Evolutionary conservation across 176 grass and related monocot species (phyloP).

Genomic region (Oryza australiensis): DNA sequence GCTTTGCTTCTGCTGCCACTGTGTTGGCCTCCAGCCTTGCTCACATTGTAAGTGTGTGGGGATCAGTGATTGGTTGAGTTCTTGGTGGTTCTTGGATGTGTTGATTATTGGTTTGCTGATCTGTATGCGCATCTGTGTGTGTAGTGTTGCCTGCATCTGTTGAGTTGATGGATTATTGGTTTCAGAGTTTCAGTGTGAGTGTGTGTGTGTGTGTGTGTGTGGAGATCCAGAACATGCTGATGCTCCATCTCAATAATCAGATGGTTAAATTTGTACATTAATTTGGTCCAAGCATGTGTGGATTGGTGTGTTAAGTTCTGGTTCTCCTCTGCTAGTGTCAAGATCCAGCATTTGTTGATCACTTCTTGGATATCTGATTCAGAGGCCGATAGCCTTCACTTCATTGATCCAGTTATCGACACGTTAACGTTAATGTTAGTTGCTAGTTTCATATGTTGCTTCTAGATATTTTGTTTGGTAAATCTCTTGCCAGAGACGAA

Average conservation of each 20-base stretch:
- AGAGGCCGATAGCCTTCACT: background rate
- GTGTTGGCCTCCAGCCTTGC: background rate
- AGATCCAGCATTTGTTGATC: constrained; percentile 18
- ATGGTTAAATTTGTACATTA: background rate
- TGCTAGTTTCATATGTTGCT: background rate
- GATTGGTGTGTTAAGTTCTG: background rate
- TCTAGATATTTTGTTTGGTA: background rate
- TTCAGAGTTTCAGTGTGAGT: background rate
- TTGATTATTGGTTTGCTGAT: constrained; percentile 8
- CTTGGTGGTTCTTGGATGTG: constrained; percentile 6
- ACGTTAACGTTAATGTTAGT: background rate
- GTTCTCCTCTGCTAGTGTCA: background rate
- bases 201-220: too few relatives aligned
- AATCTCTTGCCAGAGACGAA: background rate
- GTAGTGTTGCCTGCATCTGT: background rate
- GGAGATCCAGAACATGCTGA: constrained; percentile 19
- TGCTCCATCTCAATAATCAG: background rate
- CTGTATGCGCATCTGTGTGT: background rate
- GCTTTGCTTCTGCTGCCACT: background rate
- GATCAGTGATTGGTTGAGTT: background rate
- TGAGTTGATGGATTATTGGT: background rate
- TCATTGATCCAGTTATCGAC: background rate
- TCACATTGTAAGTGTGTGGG: constrained; percentile 33
- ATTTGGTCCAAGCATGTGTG: too few relatives aligned
- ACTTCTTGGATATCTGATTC: background rate